phyloP scores from a whole-genome alignment of 1,139 yeast genomes.

The Scheffersomyces titani region DNA sequence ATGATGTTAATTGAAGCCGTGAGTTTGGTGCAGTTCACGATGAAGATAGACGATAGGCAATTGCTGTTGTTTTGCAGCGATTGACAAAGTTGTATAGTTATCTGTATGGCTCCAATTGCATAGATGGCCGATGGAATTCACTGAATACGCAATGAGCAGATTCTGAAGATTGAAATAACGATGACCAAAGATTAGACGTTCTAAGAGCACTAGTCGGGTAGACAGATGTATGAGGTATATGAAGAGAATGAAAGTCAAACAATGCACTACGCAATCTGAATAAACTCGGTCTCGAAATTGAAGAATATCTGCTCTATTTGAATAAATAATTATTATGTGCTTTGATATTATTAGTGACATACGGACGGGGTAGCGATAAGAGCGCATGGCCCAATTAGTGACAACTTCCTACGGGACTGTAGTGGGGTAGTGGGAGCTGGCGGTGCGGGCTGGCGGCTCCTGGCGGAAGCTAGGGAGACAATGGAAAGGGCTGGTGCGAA shows the following conservation, averaged over 20 bases:
- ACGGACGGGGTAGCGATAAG: constrained; percentile 7
- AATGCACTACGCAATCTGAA: background rate
- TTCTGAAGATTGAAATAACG: background rate
- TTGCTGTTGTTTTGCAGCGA: background rate
- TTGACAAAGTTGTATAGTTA: background rate
- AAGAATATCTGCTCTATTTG: background rate
- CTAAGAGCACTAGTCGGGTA: background rate
- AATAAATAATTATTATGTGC: background rate
- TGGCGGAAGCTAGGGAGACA: background rate
- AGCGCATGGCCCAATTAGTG: background rate
- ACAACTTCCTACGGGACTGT: background rate
- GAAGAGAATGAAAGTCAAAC: background rate
- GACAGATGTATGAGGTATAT: background rate
- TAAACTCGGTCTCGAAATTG: background rate
- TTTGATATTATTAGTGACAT: background rate
- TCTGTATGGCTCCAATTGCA: background rate
- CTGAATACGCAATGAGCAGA: background rate
- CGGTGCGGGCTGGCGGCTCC: background rate
- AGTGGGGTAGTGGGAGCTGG: background rate
- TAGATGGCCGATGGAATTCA: background rate
- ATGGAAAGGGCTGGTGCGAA: background rate
- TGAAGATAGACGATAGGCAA: background rate
- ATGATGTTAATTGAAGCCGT: background rate
- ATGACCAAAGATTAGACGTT: background rate
- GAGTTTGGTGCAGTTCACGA: background rate